These are phyloP conservation scores for Globisporangium mamillatum DNA, from an alignment of 352 stramenopile genomes.

Conservation along the genomic window DNA sequence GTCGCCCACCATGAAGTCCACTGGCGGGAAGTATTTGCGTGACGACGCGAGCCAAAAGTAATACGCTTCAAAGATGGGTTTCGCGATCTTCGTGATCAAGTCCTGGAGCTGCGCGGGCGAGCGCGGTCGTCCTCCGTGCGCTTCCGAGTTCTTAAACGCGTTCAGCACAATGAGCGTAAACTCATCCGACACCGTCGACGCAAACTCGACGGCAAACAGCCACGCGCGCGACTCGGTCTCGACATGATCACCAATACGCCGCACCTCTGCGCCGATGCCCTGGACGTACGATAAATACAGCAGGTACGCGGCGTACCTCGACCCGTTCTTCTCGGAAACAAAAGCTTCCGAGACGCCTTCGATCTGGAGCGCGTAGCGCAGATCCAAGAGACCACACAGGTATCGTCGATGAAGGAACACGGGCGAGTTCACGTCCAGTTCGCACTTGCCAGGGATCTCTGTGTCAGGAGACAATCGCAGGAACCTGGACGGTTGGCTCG, in stretches of 20 bases:
- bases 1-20: slow-evolving; percentile 55
- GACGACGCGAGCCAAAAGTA: slow-evolving; percentile 79
- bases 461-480: slow-evolving; percentile 51
- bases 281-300: slow-evolving; percentile 76
- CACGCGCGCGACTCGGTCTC: slow-evolving; percentile 77
- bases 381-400: slow-evolving; percentile 94
- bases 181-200: slow-evolving; percentile 79
- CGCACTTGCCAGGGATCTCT: slow-evolving; percentile 55
- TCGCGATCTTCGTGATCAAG: slow-evolving; percentile 53
- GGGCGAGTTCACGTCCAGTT: slow-evolving; percentile 81
- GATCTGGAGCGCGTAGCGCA: slow-evolving; percentile 98
- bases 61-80: slow-evolving; percentile 70
- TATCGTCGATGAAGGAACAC: slow-evolving; percentile 95
- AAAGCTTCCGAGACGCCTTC: slow-evolving; percentile 92
- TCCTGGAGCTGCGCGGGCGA: slow-evolving; percentile 16
- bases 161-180: slow-evolving; percentile 81
- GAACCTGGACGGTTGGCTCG: slow-evolving; percentile 41
- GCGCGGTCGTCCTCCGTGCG: slow-evolving; percentile 14
- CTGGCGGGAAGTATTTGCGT: slow-evolving; percentile 73
- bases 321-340: slow-evolving; percentile 65
- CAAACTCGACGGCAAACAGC: slow-evolving; percentile 82
- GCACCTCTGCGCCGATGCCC: slow-evolving; percentile 61
- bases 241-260: slow-evolving; percentile 67
- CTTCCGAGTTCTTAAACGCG: slow-evolving; percentile 53
- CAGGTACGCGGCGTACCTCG: slow-evolving; percentile 56